phyloP scores from a whole-genome alignment of 2,329 filamentous ascomycete species.

The Byssoonygena ceratinophila region DNA sequence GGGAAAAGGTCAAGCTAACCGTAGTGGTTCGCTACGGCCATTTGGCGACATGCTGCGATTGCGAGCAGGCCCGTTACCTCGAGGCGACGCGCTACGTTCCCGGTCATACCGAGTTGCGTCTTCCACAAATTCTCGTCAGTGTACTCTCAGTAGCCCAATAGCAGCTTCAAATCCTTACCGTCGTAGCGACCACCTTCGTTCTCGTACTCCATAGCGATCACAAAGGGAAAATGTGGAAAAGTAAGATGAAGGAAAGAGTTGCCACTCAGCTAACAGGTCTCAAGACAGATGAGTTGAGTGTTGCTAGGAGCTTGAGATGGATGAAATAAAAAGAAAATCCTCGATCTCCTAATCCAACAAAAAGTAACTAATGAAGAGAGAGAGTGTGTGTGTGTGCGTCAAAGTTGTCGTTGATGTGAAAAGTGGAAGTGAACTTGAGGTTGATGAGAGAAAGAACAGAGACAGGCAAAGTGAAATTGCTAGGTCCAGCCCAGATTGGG shows the following conservation, averaged over 20 bases:
- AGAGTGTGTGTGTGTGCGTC: neutral
- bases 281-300: neutral
- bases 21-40: conserved; percentile 44
- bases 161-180: conserved; percentile 39
- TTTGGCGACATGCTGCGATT: conserved; percentile 56
- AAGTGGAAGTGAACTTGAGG: neutral
- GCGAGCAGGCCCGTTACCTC: conserved; percentile 46
- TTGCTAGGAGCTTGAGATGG: neutral
- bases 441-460: conserved; percentile 3
- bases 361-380: neutral
- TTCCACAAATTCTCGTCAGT: conserved; percentile 30
- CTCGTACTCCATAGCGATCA: conserved; percentile 52
- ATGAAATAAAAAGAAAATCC: neutral
- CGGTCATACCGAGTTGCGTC: conserved; percentile 53
- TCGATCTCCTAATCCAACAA: neutral
- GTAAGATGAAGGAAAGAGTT: neutral
- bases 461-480: neutral
- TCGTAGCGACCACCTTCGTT: conserved; percentile 56
- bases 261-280: neutral
- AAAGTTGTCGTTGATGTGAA: conserved; percentile 17
- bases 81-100: conserved; percentile 57
- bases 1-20: conserved; percentile 31
- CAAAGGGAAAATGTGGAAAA: conserved; percentile 9
- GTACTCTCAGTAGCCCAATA: conserved; percentile 7
- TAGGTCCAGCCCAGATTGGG: neutral